phyloP scores from a whole-genome alignment of 1,284 basidiomycete genomes.

The Fistulinella staudtii region DNA sequence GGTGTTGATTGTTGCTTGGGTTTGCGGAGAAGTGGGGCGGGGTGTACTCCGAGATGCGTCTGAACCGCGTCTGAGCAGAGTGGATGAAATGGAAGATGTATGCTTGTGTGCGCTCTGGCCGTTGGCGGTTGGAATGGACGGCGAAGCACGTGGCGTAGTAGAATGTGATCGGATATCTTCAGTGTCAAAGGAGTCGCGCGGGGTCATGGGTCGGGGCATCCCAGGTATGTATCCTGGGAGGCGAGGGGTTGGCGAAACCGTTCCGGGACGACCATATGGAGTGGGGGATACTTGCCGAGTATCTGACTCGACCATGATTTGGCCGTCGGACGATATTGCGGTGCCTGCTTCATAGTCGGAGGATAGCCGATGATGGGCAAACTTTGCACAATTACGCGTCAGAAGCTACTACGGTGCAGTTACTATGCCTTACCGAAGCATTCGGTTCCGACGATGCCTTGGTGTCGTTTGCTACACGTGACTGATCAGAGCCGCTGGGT shows the following conservation, averaged over 20 bases:
- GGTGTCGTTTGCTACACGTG: slow-evolving; percentile 16
- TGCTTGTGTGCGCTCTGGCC: slow-evolving; percentile 32
- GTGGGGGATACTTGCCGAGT: slow-evolving; percentile 53
- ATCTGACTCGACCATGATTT: slow-evolving; percentile 41
- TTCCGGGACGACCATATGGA: slow-evolving; percentile 39
- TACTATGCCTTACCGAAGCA: slow-evolving; percentile 23
- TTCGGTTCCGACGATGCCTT: slow-evolving; percentile 16
- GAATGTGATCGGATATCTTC: slow-evolving; percentile 72
- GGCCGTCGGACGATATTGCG: slow-evolving; percentile 63
- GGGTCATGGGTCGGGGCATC: slow-evolving; percentile 84
- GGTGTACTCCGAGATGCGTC: slow-evolving; percentile 46
- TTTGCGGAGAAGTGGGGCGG: slow-evolving; percentile 45
- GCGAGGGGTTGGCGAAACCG: slow-evolving; percentile 55
- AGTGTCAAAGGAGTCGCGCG: slow-evolving; percentile 58
- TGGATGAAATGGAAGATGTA: slow-evolving; percentile 34
- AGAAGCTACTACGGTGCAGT: slow-evolving; percentile 14
- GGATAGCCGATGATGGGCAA: slow-evolving; percentile 25
- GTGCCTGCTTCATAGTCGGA: slow-evolving; percentile 54
- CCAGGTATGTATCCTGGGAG: slow-evolving; percentile 82
- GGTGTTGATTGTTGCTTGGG: slow-evolving; percentile 40
- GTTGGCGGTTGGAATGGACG: slow-evolving; percentile 43
- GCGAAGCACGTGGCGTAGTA: slow-evolving; percentile 73
- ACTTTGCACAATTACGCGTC: slow-evolving; percentile 18
- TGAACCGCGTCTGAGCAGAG: slow-evolving; percentile 48
- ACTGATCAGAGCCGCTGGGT: slow-evolving; percentile 25